phyloP scores from a whole-genome alignment of 129 eudicot genomes.

The Rutidosis leptorrhynchoides region DNA sequence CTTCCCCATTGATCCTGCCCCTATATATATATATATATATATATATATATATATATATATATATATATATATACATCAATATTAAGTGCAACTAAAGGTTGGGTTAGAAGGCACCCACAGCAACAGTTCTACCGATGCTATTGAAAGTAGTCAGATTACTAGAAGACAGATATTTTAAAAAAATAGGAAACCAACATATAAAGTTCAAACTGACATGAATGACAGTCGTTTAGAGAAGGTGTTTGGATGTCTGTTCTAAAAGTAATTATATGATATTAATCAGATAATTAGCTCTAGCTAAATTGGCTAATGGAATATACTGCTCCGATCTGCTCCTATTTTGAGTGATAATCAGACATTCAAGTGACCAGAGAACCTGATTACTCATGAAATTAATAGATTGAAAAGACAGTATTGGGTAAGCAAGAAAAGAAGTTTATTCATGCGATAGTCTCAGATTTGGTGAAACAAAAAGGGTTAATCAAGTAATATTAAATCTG shows the following conservation, averaged over 20 bases:
- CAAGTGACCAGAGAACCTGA: not conserved
- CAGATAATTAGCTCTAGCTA: not conserved
- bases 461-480: not conserved
- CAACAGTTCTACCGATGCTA: not conserved
- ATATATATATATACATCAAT: constrained; percentile 23
- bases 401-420: not conserved
- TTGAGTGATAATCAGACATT: not conserved
- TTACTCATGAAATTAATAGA: not conserved
- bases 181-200: not conserved
- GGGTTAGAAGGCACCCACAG: not conserved
- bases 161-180: not conserved
- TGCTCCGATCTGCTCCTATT: not conserved
- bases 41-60: too few species aligned
- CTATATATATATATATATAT: too few species aligned
- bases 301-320: not conserved
- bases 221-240: not conserved
- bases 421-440: not conserved
- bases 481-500: not conserved
- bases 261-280: not conserved
- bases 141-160: not conserved
- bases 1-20: too few species aligned
- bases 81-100: constrained; percentile 11
- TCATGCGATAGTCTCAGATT: not conserved
- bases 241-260: not conserved
- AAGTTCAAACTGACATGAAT: not conserved